Evolutionary conservation across 129 eudicot genomes (phyloP), one percentile per base, ranked within the genome.

Genomic region (Saposhnikovia divaricata): DNA sequence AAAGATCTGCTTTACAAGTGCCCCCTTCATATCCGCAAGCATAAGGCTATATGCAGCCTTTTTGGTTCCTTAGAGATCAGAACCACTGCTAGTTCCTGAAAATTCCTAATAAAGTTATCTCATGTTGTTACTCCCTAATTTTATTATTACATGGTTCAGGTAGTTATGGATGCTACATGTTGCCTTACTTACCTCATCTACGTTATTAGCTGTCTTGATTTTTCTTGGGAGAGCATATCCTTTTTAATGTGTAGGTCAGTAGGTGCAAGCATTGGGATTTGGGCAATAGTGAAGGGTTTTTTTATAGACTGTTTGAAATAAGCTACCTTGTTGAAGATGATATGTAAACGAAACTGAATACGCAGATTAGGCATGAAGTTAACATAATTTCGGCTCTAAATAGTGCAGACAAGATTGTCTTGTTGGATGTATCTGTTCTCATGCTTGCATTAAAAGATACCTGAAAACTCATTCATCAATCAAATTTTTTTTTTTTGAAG

Each of bases 1-100:
- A 90, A 85, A 82, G 97, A 92, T 88, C 57, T 96, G 85, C 88
- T 96, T 18, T 92, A 76, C 59, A 89, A 79, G 84, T 86, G 93
- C 76, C 97, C 97, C 23, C 89, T 79, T 81, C 91, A 89, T 84
- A 76, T 92, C n/a, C 93, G 97, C 13, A 84, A 83, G 75, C 90
- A 89, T 45, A 77, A 81, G 69, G 89, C 86, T 7, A 76, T 96
- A 74, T 66, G 76, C 25, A 78, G 84, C 72, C 78, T 96, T 80
- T 96, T 96, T 82, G 97, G 96, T 83, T 92, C 98, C 57, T 86
- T 69, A 43, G 81, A 78, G 74, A 78, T 16, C 2, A 43, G 53
- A 51, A 61, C 13, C 59, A 63, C n/a, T 63, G 81, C 74, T 63
- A 65, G 57, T 59, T 19, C 74, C 34, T 78, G 59, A 76, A 37